A percentile compares a stretch with the other conserved stretches of the same genome.
phyloP scores from a whole-genome alignment of 169 alveolate genomes.

The Cardiosporidium cionae region DNA sequence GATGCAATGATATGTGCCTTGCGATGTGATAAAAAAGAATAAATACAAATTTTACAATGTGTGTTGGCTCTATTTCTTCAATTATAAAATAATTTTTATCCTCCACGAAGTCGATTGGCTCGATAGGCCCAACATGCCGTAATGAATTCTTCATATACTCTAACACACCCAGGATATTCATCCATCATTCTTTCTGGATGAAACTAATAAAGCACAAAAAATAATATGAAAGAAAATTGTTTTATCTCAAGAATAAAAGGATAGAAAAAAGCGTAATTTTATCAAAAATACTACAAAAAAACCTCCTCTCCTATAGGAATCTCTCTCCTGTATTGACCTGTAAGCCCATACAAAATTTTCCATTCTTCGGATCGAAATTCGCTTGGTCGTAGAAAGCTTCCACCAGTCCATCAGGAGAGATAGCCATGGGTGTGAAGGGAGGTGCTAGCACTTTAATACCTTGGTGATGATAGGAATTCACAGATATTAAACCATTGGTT shows the following conservation, averaged over 20 bases:
- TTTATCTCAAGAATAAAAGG: too few species aligned
- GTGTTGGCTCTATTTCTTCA: too few species aligned
- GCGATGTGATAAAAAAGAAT: too few species aligned
- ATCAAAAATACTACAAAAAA: too few species aligned
- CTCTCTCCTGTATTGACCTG: too few species aligned
- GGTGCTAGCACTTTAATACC: constrained; percentile 6
- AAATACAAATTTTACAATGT: too few species aligned
- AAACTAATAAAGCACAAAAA: constrained; percentile 4
- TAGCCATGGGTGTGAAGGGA: constrained; percentile 6
- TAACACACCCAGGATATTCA: constrained; percentile 14
- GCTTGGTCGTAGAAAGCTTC: constrained; percentile 13
- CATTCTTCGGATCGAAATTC: background rate
- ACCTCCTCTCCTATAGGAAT: too few species aligned
- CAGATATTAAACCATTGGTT: background rate
- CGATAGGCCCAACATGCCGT: constrained; percentile 13
- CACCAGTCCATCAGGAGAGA: constrained; percentile 7
- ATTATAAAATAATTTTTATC: too few species aligned
- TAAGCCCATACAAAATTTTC: background rate
- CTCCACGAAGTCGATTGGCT: too few species aligned
- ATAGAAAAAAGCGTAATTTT: too few species aligned
- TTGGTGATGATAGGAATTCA: constrained; percentile 24
- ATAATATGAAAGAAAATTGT: background rate
- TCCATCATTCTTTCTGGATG: constrained; percentile 22
- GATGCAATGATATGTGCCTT: too few species aligned
- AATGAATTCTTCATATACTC: constrained; percentile 7